Base-by-base conservation (phyloP, 2,329 filamentous ascomycete species). In the Exophiala viscosa region DNA sequence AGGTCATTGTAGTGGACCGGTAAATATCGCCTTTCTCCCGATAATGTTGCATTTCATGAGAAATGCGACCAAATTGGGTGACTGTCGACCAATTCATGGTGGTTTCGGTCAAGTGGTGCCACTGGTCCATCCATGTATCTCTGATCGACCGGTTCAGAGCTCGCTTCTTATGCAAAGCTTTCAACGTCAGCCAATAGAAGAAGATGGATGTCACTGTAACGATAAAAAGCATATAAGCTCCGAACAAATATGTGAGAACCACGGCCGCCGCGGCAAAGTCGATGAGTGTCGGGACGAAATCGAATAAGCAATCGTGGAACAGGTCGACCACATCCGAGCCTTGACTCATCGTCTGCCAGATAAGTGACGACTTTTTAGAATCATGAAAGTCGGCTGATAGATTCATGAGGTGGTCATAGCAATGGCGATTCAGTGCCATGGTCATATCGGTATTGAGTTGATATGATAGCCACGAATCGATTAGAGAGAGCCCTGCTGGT, bases 351-450 rank as follows among this genome's bases (percentile, higher is more conserved):
- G 83, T 79, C 57, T 82, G 79, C 65, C 83, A 80, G 0, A 88
- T 73, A 55, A 86, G 81, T 1, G 82, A 83, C 1, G 82, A 83
- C 48, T 80, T 77, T 58, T 85, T 85, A 45, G 78, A 77, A 14
- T 82, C 81, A 63, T 89, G 85, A 49, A 87, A 88, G 55, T 87
- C 83, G 70, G 85, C 85, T 0, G 83, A 85, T 1, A 88, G 73
- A n/a, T 72, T 74, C 76, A 89, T 83, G 32, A 88, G 76, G 52
- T 88, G 84, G 51, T 78, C 75, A 64, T 87, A 88, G 0, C 84
- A 80, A 2, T 81, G 76, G 1, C 78, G 78, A 9, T 76, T 79
- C 42, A 88, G 75, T 14, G 76, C 73, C 43, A 77, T 73, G 57
- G 84, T 82, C 0, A 79, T 76, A 55, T 77, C 79, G 52, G 83